Conservation (phyloP, 306 rosid species). For the Hippophae tibetana region DNA sequence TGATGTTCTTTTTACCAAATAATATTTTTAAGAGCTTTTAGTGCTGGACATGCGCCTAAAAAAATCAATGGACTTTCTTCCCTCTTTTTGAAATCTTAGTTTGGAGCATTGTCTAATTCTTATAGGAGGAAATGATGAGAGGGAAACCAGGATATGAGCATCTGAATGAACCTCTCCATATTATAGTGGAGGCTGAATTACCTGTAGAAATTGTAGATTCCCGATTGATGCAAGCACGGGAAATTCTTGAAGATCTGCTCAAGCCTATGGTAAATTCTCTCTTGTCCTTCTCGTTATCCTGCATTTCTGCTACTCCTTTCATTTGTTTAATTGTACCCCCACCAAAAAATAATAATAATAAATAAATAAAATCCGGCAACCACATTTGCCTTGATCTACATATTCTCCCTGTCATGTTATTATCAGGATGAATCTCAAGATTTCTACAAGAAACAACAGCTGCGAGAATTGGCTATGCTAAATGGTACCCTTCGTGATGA, state of each 20-base stretch:
- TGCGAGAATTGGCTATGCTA: conserved; percentile 81
- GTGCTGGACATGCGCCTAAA: no score
- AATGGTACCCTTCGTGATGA: conserved; percentile 95
- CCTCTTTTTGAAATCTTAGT: neutral
- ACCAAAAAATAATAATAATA: no score
- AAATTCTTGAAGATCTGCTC: conserved; percentile 71
- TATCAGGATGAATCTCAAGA: conserved; percentile 86
- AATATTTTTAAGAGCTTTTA: no score
- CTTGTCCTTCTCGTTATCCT: neutral
- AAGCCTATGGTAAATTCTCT: conserved; percentile 50
- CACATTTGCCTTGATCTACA: no score
- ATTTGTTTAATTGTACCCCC: neutral
- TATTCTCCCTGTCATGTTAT: conserved; percentile 6
- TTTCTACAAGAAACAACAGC: conserved; percentile 96
- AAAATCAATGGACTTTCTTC: no score
- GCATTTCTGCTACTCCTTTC: neutral
- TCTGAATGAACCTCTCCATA: conserved; percentile 86
- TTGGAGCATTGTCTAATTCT: conserved; percentile 9
- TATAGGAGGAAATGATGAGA: conserved; percentile 86
- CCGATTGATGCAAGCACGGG: conserved; percentile 75
- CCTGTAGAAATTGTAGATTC: conserved; percentile 82
- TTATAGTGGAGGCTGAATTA: conserved; percentile 80
- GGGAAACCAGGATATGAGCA: conserved; percentile 93
- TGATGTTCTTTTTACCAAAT: no score
- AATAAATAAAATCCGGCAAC: no score